These are phyloP conservation scores for Pleurotus tuber-regium DNA, from an alignment of 768 basidiomycete genomes.

Conservation along the genomic window DNA sequence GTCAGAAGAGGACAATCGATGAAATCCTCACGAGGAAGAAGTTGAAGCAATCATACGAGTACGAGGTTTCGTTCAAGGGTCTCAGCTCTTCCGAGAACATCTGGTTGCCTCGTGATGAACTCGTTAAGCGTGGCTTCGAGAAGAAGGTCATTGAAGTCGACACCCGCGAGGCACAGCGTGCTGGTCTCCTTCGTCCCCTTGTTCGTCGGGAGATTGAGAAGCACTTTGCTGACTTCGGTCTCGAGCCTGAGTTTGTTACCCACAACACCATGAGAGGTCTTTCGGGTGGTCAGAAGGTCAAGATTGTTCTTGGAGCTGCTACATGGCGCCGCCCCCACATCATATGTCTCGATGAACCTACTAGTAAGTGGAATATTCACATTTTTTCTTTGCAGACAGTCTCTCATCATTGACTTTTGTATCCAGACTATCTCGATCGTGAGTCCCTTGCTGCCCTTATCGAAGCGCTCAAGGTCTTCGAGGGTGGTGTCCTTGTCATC, in stretches of 20 bases:
- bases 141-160: constrained; percentile 99
- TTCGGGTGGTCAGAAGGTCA: constrained; percentile 98
- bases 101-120: constrained; percentile 95
- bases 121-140: constrained; percentile 97
- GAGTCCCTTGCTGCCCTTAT: constrained; percentile 99
- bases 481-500: constrained; percentile 97
- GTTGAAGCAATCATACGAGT: constrained; percentile 99
- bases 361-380: constrained; percentile 49
- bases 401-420: constrained; percentile 10
- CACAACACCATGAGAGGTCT: constrained; percentile 99
- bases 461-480: constrained; percentile 95
- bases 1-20: constrained; percentile 92
- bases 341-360: constrained; percentile 96
- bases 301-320: constrained; percentile 97
- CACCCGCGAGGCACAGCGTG: constrained; percentile 94
- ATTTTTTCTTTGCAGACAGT: no score
- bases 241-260: constrained; percentile 97
- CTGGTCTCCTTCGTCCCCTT: constrained; percentile 92
- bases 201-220: constrained; percentile 99
- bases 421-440: constrained; percentile 93
- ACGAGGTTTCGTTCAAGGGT: constrained; percentile 94
- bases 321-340: constrained; percentile 99
- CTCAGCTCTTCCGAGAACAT: constrained; percentile 97
- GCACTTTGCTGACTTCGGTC: constrained; percentile 98
- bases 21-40: constrained; percentile 93